Evolutionary conservation across 441 rosid genomes (phyloP), one percentile per base, ranked within the genome.

Genomic region (Eutrema salsugineum): DNA sequence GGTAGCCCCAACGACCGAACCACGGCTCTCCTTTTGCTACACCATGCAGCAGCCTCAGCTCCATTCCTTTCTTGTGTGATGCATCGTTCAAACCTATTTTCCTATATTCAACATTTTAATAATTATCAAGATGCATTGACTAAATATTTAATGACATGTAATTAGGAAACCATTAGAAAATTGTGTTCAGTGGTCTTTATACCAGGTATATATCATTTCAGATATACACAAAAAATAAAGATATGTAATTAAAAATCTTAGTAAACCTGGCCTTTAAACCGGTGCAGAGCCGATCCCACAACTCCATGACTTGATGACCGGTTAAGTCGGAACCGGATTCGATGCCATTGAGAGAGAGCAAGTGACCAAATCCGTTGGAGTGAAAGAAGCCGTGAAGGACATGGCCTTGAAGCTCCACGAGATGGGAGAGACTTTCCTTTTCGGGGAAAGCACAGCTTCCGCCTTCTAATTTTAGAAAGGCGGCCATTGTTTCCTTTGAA

Each of bases 1-100:
- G 81, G 83, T 91, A 93, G 12, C 94, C 96, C 98, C 97, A 93
- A 0, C 77, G 87, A 36, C 93, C 91, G 43, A 93, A 88, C 98
- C 98, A 93, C 12, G 96, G 78, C 68, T 82, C 83, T 0, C 90
- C 84, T 19, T 86, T 87, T 39, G 93, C 94, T 39, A 91, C 69
- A 4, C 93, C 94, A 51, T 88, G 79, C 17, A 94, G 81, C 10
- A 91, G 72, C 85, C 95, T 86, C 75, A 91, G 48, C 55, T 91
- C 97, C 91, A 91, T 87, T 56, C 92, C 85, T 74, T 83, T 83
- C 78, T 84, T 94, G 66, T 74, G 83, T 5, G 99, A 87, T 56
- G 50, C 66, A 63, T 91, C 97, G 32, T 72, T 83, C 72, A 94
- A 78, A 62, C 91, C 89, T 83, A 88, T 91, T 78, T 86, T 87